phyloP scores from a whole-genome alignment of 2,329 filamentous ascomycete genomes.

The Fusarium tjaetaba region DNA sequence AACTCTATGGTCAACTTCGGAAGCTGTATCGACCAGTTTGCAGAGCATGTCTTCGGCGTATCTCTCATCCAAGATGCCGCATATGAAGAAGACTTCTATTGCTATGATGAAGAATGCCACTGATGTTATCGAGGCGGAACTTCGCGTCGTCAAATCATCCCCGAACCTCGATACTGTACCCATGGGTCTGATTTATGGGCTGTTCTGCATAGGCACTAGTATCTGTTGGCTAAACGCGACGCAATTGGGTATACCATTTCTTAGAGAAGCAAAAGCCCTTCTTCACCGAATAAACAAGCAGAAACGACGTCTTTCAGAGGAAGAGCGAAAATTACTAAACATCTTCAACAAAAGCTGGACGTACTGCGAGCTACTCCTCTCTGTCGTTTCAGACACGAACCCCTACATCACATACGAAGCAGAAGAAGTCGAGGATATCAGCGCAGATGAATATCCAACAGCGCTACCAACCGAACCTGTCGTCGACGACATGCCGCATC shows the following conservation, averaged over 20 bases:
- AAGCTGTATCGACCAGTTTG: slow-evolving; percentile 51
- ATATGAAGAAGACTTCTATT: slow-evolving; percentile 47
- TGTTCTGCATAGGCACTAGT: slow-evolving; percentile 54
- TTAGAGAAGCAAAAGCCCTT: slow-evolving; percentile 45
- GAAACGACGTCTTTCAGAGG: not conserved
- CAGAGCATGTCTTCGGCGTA: slow-evolving; percentile 55
- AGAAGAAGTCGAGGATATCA: slow-evolving; percentile 20
- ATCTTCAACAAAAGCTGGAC: slow-evolving; percentile 54
- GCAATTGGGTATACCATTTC: slow-evolving; percentile 46
- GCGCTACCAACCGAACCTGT: slow-evolving; percentile 14
- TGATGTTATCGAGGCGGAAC: slow-evolving; percentile 47
- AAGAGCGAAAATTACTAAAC: slow-evolving; percentile 44
- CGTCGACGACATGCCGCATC: slow-evolving; percentile 44
- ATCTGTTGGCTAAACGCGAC: slow-evolving; percentile 53
- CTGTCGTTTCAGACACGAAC: slow-evolving; percentile 50
- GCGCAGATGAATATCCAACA: slow-evolving; percentile 20
- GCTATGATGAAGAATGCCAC: slow-evolving; percentile 50
- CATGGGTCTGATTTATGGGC: slow-evolving; percentile 49
- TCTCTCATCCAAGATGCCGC: slow-evolving; percentile 47
- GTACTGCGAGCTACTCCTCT: slow-evolving; percentile 53
- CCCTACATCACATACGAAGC: slow-evolving; percentile 16
- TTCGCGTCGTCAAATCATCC: slow-evolving; percentile 37
- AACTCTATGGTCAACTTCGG: slow-evolving; percentile 50
- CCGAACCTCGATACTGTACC: slow-evolving; percentile 40
- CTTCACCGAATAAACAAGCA: slow-evolving; percentile 41